Evolutionary conservation across 176 grass and related monocot genomes (phyloP), one percentile per base, ranked within the genome.

Genomic region (Pontederia paniculata): DNA sequence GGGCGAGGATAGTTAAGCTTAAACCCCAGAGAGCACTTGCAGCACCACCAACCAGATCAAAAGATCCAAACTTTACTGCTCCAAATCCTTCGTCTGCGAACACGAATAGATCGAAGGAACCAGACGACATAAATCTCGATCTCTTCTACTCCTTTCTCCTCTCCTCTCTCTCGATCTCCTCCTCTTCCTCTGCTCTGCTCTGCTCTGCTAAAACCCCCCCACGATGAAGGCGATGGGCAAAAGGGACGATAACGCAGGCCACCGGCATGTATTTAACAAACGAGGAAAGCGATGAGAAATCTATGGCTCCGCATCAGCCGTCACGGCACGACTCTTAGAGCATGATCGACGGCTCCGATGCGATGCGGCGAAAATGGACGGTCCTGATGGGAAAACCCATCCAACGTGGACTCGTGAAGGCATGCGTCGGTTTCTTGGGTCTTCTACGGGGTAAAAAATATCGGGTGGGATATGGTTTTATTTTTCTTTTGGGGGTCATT

Each of bases 41-140:
- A 2, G 28, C 28, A 46, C 44, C 60, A n/a, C 60, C 60, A 19
- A 63, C 22, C n/a, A 63, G 60, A 12, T 20, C 12, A 12, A 16
- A 20, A 63, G 19, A 12, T 22, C 44, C 18, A 9, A 20, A 46
- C 28, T 23, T 7, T 12, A 47, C 21, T 22, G 44, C 60, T 47
- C 12, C 44, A 21, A 48, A 14, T 12, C 22, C 16, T 47, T 22
- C 18, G n/a, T 42, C 44, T 42, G 45, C 46, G 15, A 66, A 25
- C 23, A 66, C 28, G 23, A 52, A 66, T 52, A 52, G n/a, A 44
- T 53, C 63, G 63, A 52, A 15, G 63, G 63, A 49, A 42, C 48
- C 48, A 66, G 63, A 66, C 63, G 63, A 66, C 63, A 66, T 66
- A 66, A 66, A 37, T 52, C 52, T 9, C 19, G 16, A 25, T 15